phyloP scores from a whole-genome alignment of 257 asterid species.

The Ilex aquifolium region DNA sequence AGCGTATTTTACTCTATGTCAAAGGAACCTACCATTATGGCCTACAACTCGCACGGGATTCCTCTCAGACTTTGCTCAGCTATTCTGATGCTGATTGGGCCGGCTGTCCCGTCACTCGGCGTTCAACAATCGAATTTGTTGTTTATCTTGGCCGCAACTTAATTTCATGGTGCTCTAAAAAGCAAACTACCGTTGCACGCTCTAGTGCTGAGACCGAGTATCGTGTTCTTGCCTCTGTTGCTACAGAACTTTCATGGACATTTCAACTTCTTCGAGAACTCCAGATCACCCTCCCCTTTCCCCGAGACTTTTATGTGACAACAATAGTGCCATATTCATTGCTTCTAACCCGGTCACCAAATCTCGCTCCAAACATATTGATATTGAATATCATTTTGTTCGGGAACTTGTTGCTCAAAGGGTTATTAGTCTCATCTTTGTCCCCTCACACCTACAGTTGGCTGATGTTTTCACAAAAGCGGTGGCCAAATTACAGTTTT shows the following conservation, averaged over 20 bases:
- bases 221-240: neutral
- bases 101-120: too few relatives aligned
- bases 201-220: neutral
- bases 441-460: too few relatives aligned
- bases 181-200: constrained; percentile 2
- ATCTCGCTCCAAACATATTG: constrained; percentile 4
- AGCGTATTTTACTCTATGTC: neutral
- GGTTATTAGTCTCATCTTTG: too few relatives aligned
- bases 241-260: neutral
- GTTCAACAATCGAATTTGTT: too few relatives aligned
- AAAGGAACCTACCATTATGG: constrained; percentile 1
- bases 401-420: neutral
- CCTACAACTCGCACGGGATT: neutral
- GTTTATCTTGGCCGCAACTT: too few relatives aligned
- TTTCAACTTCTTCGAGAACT: neutral
- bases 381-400: constrained; percentile 7
- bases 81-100: too few relatives aligned
- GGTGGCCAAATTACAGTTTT: too few relatives aligned
- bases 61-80: too few relatives aligned
- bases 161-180: too few relatives aligned
- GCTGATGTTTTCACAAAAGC: too few relatives aligned
- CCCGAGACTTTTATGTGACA: neutral
- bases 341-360: constrained; percentile 2
- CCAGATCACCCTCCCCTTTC: neutral
- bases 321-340: neutral